Base-by-base conservation (phyloP, 352 stramenopile species). In the Blastocystis sp. region DNA sequence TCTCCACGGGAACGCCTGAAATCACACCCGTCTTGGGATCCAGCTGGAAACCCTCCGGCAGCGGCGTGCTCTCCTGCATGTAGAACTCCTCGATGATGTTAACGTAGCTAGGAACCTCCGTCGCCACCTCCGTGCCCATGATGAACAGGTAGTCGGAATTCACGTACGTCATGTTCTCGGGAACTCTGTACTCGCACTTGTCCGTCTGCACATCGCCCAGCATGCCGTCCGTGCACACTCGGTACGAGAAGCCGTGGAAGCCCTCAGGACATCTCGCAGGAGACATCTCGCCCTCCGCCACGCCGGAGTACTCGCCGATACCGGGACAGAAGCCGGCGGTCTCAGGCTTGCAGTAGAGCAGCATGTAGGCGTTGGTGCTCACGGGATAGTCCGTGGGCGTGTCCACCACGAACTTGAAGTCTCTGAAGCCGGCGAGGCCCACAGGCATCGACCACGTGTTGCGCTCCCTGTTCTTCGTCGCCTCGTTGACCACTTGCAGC, bases 1-100 rank as follows among this genome's bases (percentile, higher is more conserved):
- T n/a, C n/a, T n/a, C n/a, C n/a, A n/a, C n/a, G n/a, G n/a, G n/a
- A n/a, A n/a, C n/a, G n/a, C n/a, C n/a, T n/a, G n/a, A n/a, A 19
- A 81, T 63, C 4, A 81, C 45, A 81, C 71, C 71, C 10, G 71
- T 81, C 21, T 21, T 39, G 29, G 51, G 10, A 81, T 81, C 71
- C 2, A 81, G n/a, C 29, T 16, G 24, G 71, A 81, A 81, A n/a
- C 71, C 71, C n/a, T 81, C 71, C 63, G 71, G 71, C 41, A 81
- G 50, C 6, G 31, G 26, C 2, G 41, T 24, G 33, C 37, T 37
- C 35, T 78, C 67, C 51, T 51, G 33, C 33, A 78, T 60, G 31
- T 78, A 78, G n/a, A 26, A 78, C n/a, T 59, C 21, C 50, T 78
- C 67, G 16, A 78, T 24, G 31, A 78, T 78, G 50, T 78, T 78